Evolutionary conservation across 768 basidiomycete species (phyloP).

Genomic region (Leccinum incarnatum): DNA sequence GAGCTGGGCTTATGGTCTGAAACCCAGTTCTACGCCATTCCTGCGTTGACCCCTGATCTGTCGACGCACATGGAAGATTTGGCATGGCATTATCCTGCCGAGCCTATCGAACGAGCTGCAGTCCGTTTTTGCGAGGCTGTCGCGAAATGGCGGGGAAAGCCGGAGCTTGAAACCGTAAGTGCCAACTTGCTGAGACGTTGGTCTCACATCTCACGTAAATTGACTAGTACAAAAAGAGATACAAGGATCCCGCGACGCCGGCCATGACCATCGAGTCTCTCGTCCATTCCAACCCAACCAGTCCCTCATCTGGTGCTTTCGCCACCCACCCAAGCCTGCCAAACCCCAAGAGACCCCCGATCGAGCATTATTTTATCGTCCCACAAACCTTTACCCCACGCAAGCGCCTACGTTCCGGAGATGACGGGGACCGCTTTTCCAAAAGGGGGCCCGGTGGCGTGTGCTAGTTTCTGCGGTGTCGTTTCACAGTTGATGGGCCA

Average conservation of each 20-base stretch:
- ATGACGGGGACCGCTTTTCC: constrained; percentile 23
- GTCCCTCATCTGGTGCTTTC: constrained; percentile 42
- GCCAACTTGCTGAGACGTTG: not conserved
- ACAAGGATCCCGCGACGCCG: constrained; percentile 30
- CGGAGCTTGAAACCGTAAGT: constrained; percentile 73
- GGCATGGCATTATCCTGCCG: constrained; percentile 77
- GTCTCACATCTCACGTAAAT: constrained; percentile 26
- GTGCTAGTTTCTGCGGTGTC: constrained; percentile 12
- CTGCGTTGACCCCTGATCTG: constrained; percentile 66
- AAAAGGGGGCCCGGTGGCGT: constrained; percentile 21
- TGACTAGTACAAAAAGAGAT: constrained; percentile 57
- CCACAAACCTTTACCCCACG: constrained; percentile 19
- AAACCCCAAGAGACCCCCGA: constrained; percentile 32
- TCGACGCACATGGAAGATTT: constrained; percentile 71
- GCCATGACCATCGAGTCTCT: constrained; percentile 63
- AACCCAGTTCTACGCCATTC: constrained; percentile 75
- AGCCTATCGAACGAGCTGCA: constrained; percentile 76
- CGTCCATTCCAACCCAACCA: constrained; percentile 68
- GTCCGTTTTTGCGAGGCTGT: constrained; percentile 81
- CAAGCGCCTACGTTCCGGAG: constrained; percentile 29
- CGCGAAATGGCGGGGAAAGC: constrained; percentile 79
- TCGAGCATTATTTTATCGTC: constrained; percentile 38
- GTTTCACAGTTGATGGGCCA: constrained; percentile 12
- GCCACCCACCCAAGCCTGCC: constrained; percentile 13
- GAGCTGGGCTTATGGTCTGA: constrained; percentile 7